A percentile compares a stretch with the other conserved stretches of the same genome.
These are phyloP conservation scores for Torrubiella hemipterigena DNA, from an alignment of 2,329 filamentous ascomycete genomes.

Conservation along the genomic window DNA sequence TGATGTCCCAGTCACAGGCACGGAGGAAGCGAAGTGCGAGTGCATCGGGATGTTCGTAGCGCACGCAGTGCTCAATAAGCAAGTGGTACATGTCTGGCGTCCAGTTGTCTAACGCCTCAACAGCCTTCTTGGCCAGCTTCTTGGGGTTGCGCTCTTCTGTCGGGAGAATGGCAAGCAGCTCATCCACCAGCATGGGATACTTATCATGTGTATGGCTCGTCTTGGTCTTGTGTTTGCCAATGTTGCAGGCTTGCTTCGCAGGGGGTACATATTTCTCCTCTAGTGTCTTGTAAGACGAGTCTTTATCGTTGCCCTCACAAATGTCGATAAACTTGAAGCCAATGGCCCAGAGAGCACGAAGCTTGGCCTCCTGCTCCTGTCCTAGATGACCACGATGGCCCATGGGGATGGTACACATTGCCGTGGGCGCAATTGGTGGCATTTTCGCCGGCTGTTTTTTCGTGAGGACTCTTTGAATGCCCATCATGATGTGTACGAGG, in stretches of 20 bases:
- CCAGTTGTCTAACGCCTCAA: slow-evolving; percentile 6
- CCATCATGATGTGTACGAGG: background rate
- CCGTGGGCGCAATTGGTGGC: background rate
- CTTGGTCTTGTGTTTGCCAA: slow-evolving; percentile 44
- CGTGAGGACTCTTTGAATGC: background rate
- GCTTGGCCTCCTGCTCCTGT: slow-evolving; percentile 65
- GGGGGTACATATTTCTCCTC: background rate
- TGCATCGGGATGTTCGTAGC: slow-evolving; percentile 23
- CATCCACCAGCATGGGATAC: slow-evolving; percentile 16
- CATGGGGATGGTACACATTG: background rate
- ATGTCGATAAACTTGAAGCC: slow-evolving; percentile 63
- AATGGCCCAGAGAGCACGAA: slow-evolving; percentile 69
- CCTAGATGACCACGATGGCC: slow-evolving; percentile 58
- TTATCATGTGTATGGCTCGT: slow-evolving; percentile 31
- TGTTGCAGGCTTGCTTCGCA: background rate
- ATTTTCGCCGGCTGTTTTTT: background rate
- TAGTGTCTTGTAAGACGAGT: slow-evolving; percentile 11
- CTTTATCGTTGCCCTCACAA: slow-evolving; percentile 5
- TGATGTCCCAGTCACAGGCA: slow-evolving; percentile 27
- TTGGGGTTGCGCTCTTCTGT: slow-evolving; percentile 68
- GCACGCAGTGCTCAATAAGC: slow-evolving; percentile 13
- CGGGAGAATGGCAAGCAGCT: slow-evolving; percentile 22
- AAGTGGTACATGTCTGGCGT: slow-evolving; percentile 12
- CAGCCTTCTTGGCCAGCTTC: slow-evolving; percentile 57
- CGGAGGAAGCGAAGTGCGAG: slow-evolving; percentile 26